Percentiles rank a stretch among this genome's conserved stretches.
phyloP scores from a whole-genome alignment of 2,329 filamentous ascomycete genomes.

The Clonostachys solani region DNA sequence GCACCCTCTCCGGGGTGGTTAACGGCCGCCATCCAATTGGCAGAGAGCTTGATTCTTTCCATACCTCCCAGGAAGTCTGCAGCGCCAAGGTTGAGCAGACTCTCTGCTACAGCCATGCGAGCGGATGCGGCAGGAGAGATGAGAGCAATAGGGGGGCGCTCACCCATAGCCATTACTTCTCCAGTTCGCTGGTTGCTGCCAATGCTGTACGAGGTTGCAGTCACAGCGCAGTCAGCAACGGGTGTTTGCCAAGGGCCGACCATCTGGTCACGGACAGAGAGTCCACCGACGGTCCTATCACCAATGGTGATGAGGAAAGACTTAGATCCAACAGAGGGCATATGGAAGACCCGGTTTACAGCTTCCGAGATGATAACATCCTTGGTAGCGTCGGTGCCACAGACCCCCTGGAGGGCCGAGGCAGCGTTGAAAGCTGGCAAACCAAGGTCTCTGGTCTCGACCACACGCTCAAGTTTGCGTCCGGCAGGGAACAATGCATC shows the following conservation, averaged over 20 bases:
- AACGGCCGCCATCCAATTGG: conserved; percentile 99
- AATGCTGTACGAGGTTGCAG: conserved; percentile 71
- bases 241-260: conserved; percentile 95
- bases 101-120: conserved; percentile 93
- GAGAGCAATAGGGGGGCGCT: conserved; percentile 83
- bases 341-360: conserved; percentile 72
- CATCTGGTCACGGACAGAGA: conserved; percentile 89
- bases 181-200: conserved; percentile 68
- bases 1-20: conserved; percentile 90
- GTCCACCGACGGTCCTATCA: conserved; percentile 85
- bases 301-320: conserved; percentile 96
- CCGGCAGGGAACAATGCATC: conserved; percentile 83
- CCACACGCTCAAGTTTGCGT: conserved; percentile 73
- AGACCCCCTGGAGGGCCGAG: conserved; percentile 60
- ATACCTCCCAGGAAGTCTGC: conserved; percentile 67
- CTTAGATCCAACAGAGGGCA: conserved; percentile 94
- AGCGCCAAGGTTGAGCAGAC: conserved; percentile 87
- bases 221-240: conserved; percentile 91
- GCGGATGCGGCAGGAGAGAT: conserved; percentile 89
- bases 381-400: conserved; percentile 48
- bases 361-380: conserved; percentile 58
- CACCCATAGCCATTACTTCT: conserved; percentile 97
- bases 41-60: conserved; percentile 78
- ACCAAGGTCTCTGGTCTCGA: conserved; percentile 63
- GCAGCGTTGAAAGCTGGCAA: conserved; percentile 69